Conservation (phyloP, 352 stramenopile species). For the Phytophthora podocarpi region DNA sequence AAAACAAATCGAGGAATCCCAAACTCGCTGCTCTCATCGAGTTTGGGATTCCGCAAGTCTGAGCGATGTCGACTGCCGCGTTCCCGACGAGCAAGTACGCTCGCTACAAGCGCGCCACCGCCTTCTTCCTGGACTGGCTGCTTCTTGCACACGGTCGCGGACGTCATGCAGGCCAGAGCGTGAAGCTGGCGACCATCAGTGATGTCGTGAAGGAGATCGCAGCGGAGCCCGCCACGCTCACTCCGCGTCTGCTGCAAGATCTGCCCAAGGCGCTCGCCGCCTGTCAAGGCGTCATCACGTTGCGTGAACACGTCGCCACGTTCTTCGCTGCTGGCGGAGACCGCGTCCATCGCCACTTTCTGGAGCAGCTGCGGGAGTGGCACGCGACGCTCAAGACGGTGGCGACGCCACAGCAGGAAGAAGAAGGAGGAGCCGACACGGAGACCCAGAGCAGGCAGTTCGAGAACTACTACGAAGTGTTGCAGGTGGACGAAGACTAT, state of each 20-base stretch:
- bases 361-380: constrained; percentile 16
- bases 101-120: constrained; percentile 17
- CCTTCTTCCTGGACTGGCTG: constrained; percentile 24
- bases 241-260: constrained; percentile 18
- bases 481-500: constrained; percentile 31
- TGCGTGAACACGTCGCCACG: constrained; percentile 18
- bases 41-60: too few species aligned
- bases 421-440: too few species aligned
- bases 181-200: not conserved
- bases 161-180: not conserved
- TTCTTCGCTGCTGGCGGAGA: constrained; percentile 23
- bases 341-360: constrained; percentile 24
- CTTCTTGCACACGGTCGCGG: constrained; percentile 8
- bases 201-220: constrained; percentile 18
- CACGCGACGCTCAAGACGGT: constrained; percentile 3
- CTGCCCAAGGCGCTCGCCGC: constrained; percentile 26
- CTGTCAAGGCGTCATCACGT: constrained; percentile 26
- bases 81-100: constrained; percentile 16
- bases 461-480: constrained; percentile 34
- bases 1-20: too few species aligned
- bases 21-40: too few species aligned
- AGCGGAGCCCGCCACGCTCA: constrained; percentile 3
- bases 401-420: not conserved
- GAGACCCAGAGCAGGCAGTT: constrained; percentile 10
- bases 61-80: too few species aligned